A percentile compares a stretch with the other conserved stretches of the same genome.
These are phyloP conservation scores for Rhodotorula sp. DNA, from an alignment of 1,284 basidiomycete genomes.

Conservation along the genomic window DNA sequence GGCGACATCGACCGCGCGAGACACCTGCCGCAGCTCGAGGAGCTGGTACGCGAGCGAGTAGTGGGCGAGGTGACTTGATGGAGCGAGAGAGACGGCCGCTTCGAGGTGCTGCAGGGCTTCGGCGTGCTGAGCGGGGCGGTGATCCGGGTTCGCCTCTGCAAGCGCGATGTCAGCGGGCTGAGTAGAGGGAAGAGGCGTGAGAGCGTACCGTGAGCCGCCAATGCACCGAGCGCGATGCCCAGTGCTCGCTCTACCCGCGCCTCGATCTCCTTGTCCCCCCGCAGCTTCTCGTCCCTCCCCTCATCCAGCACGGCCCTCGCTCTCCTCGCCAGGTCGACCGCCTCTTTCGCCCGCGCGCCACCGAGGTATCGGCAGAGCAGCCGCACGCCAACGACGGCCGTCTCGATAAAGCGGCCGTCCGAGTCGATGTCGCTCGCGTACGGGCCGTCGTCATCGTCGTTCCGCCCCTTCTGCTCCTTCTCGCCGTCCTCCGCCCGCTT, in stretches of 20 bases:
- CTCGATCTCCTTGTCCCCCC: constrained; percentile 52
- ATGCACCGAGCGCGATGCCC: constrained; percentile 64
- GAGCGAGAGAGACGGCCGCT: constrained; percentile 60
- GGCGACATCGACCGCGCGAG: constrained; percentile 67
- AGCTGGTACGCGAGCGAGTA: constrained; percentile 80
- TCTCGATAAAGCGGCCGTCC: constrained; percentile 62
- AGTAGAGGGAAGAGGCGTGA: neutral
- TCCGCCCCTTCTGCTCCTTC: constrained; percentile 6
- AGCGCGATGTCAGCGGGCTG: constrained; percentile 1
- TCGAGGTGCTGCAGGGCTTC: constrained; percentile 64
- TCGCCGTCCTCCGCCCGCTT: constrained; percentile 6
- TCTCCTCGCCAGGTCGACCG: constrained; percentile 50
- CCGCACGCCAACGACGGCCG: constrained; percentile 69
- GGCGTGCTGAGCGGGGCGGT: constrained; percentile 63
- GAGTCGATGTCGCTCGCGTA: constrained; percentile 30
- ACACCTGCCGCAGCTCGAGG: constrained; percentile 69
- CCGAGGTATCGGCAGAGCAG: constrained; percentile 61
- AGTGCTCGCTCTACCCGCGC: constrained; percentile 63
- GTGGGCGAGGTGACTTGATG: constrained; percentile 63
- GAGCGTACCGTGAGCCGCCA: constrained; percentile 62
- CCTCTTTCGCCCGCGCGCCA: constrained; percentile 40
- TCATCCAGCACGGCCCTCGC: constrained; percentile 63
- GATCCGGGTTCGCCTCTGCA: constrained; percentile 66
- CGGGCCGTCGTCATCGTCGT: constrained; percentile 16
- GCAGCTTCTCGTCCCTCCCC: constrained; percentile 58